A percentile compares a stretch with the other conserved stretches of the same genome.
phyloP scores from a whole-genome alignment of 148 eudicot genomes.

The Persicaria tinctoria region DNA sequence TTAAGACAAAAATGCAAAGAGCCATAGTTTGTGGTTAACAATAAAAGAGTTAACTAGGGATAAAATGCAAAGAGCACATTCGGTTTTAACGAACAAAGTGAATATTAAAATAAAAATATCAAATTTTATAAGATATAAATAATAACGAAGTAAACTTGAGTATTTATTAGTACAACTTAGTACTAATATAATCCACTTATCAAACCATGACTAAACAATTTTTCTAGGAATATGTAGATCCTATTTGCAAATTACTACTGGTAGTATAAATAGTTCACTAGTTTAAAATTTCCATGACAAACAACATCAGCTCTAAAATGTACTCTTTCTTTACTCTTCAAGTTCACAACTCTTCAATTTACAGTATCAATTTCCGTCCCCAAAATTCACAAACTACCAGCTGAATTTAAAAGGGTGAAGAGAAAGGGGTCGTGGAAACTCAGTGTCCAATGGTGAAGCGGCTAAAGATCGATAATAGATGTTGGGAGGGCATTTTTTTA shows the following conservation, averaged over 20 bases:
- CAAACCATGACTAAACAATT: too few relatives aligned
- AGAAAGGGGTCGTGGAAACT: neutral
- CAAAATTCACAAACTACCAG: neutral
- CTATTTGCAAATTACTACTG: neutral
- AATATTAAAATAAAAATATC: too few relatives aligned
- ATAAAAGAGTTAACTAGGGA: too few relatives aligned
- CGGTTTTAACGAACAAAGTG: too few relatives aligned
- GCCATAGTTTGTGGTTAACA: too few relatives aligned
- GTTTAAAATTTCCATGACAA: neutral
- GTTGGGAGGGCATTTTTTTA: neutral
- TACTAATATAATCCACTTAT: too few relatives aligned
- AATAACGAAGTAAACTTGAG: too few relatives aligned
- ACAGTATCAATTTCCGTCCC: neutral
- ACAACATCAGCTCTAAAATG: neutral
- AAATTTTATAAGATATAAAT: too few relatives aligned
- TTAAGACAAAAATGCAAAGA: too few relatives aligned
- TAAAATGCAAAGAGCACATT: too few relatives aligned
- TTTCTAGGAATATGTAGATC: neutral
- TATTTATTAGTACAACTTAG: too few relatives aligned
- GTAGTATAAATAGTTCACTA: neutral
- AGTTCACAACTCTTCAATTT: neutral
- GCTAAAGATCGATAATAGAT: constrained; percentile 7
- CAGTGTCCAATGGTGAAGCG: neutral
- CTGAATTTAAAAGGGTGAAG: neutral
- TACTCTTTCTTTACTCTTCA: neutral